These are phyloP conservation scores for Plasmodium relictum DNA, from an alignment of 169 alveolate species.

Conservation along the genomic window DNA sequence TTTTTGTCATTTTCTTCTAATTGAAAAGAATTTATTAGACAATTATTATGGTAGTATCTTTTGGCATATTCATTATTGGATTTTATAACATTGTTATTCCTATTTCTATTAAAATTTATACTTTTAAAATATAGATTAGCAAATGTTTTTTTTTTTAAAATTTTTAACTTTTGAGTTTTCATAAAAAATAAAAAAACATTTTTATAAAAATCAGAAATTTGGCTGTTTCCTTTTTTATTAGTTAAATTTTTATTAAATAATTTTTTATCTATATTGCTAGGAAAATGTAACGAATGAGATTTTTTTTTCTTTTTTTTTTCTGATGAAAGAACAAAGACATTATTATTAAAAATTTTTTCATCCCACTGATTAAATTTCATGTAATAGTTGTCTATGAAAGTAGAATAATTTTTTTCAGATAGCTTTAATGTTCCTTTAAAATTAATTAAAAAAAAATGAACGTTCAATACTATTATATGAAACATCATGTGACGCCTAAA, in stretches of 20 bases:
- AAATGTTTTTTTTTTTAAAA: too few species aligned
- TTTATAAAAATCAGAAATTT: neutral
- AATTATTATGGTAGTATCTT: too few species aligned
- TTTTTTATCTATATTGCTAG: neutral
- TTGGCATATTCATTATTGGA: too few species aligned
- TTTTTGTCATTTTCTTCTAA: too few species aligned
- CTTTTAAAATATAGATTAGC: too few species aligned
- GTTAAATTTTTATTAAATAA: neutral
- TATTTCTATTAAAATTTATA: too few species aligned
- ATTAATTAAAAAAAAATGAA: conserved; percentile 28
- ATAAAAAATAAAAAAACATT: neutral
- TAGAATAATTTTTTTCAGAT: conserved; percentile 15
- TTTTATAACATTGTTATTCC: too few species aligned
- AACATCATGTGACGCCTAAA: neutral
- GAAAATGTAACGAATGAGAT: neutral
- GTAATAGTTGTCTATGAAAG: conserved; percentile 6
- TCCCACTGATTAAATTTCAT: neutral
- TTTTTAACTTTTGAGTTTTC: neutral
- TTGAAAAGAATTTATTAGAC: too few species aligned
- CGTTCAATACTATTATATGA: conserved; percentile 21
- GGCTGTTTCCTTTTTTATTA: too few species aligned
- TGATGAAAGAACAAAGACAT: conserved; percentile 16
- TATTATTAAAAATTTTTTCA: neutral
- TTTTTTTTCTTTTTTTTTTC: neutral
- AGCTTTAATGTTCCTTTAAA: conserved; percentile 29